Evolutionary conservation across 345 rosid genomes (phyloP).

Genomic region (Ceriops decandra): DNA sequence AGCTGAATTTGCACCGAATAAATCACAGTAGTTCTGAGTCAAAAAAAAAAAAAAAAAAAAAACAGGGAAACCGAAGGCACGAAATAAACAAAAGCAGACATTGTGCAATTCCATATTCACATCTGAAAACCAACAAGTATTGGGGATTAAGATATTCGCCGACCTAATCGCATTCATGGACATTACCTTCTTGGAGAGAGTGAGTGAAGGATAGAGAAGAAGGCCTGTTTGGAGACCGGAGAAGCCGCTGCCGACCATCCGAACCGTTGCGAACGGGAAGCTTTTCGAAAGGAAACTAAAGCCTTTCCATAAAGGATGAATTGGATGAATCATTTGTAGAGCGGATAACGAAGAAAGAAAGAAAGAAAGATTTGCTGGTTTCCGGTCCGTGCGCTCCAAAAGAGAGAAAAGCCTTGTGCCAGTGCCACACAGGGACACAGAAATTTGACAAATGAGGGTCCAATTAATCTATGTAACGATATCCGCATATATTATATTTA

Average conservation of each 20-base stretch:
- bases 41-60: too few species aligned
- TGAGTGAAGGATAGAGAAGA: constrained; percentile 1
- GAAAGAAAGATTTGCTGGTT: too few species aligned
- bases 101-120: too few species aligned
- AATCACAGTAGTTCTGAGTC: constrained; percentile 46
- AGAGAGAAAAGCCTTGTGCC: too few species aligned
- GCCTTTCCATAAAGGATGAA: neutral
- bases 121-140: neutral
- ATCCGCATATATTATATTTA: too few species aligned
- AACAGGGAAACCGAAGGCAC: neutral
- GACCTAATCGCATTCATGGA: too few species aligned
- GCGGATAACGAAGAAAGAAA: too few species aligned
- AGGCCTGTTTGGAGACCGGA: constrained; percentile 2
- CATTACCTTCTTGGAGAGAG: constrained; percentile 15
- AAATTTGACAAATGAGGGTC: too few species aligned
- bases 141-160: neutral
- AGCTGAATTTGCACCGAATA: constrained; percentile 26
- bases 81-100: neutral
- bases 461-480: too few species aligned
- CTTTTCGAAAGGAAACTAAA: constrained; percentile 6
- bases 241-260: neutral
- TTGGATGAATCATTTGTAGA: too few species aligned
- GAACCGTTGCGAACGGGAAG: neutral
- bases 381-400: too few species aligned
- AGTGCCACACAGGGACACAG: too few species aligned